Evolutionary conservation across 2,329 filamentous ascomycete species (phyloP), one percentile per base, ranked within the genome.

Genomic region (Fusarium scirpi): DNA sequence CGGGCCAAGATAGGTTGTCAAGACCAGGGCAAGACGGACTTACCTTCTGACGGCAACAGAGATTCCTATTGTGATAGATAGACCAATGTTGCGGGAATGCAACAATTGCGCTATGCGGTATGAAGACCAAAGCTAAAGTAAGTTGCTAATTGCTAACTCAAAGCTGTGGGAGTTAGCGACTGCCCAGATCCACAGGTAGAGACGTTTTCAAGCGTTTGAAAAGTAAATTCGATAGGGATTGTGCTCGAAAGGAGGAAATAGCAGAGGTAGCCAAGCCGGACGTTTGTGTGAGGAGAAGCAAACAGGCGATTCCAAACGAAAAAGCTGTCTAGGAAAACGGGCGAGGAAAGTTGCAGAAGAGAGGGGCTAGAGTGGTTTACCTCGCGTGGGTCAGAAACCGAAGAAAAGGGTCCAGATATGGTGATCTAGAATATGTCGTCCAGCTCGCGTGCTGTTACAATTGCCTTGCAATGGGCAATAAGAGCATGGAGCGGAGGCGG

Each of bases 381-480:
- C 77, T 76, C 55, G 57, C 62, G 66, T 62, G 63, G 67, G 65
- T 66, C 60, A 71, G 67, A 65, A 65, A 64, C 71, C 65, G 70
- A 32, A 68, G 24, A 67, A 71, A 69, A 69, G 71, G 71, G 58
- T 45, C 54, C 52, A 67, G 73, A 67, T 54, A 38, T 60, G 72
- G 69, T 57, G 62, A 62, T 77, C 72, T 74, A 75, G 72, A 71
- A 67, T 70, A 75, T 73, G 71, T 74, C 76, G 71, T 77, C 78
- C 78, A 80, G 79, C 79, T 80, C 77, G 73, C 47, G 75, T 73
- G 71, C 76, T 76, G 75, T 73, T 78, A 79, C 70, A 75, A 79
- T 76, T 80, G 79, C 79, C 78, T 81, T 78, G 76, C 76, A 80
- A 80, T 79, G 78, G 77, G 77, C 80, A 75, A 74, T 74, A 76